Evolutionary conservation across 2,329 filamentous ascomycete species (phyloP).

Genomic region (Pseudocercospora crystallina): DNA sequence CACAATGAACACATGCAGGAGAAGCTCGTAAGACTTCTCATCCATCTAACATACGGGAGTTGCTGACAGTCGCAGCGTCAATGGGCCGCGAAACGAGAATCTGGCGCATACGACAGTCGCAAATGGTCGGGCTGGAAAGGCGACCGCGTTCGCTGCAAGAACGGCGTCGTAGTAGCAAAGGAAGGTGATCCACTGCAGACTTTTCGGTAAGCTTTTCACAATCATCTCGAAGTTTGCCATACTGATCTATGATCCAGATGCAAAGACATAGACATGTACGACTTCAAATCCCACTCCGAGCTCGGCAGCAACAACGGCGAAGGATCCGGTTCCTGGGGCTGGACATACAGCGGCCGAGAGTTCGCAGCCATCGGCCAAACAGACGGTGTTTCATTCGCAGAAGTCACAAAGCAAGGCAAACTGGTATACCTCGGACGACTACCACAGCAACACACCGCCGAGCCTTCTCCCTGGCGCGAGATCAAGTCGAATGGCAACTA

Average conservation of each 20-base stretch:
- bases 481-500: constrained; percentile 48
- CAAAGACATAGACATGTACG: constrained; percentile 37
- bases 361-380: constrained; percentile 57
- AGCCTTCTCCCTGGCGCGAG: constrained; percentile 54
- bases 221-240: constrained; percentile 34
- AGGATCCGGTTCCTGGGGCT: constrained; percentile 54
- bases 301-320: constrained; percentile 50
- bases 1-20: constrained; percentile 20
- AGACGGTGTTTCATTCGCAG: constrained; percentile 57
- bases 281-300: constrained; percentile 56
- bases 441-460: constrained; percentile 47
- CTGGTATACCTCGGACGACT: constrained; percentile 55
- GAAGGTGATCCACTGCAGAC: constrained; percentile 50
- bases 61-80: constrained; percentile 9
- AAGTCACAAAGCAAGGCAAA: constrained; percentile 54
- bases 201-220: constrained; percentile 32
- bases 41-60: neutral
- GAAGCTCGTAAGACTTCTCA: constrained; percentile 8
- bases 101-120: constrained; percentile 25
- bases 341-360: constrained; percentile 55
- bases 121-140: constrained; percentile 19
- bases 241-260: neutral
- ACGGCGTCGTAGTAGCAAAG: constrained; percentile 47
- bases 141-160: constrained; percentile 35
- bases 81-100: constrained; percentile 26